Evolutionary conservation across 1,139 yeast species (phyloP).

Genomic region (Insectozyma bohioensis): DNA sequence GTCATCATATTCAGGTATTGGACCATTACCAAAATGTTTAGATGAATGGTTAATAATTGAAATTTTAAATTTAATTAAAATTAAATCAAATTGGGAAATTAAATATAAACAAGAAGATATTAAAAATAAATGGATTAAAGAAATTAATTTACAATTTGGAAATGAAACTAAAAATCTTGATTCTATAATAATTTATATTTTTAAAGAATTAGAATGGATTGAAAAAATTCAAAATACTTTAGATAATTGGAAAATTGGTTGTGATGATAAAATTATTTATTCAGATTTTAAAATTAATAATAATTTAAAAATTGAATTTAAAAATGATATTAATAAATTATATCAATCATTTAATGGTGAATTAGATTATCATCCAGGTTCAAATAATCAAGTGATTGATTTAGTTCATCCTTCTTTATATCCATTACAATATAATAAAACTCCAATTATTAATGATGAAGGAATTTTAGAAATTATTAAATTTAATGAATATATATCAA

Average conservation of each 20-base stretch:
- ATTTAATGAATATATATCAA: slow-evolving; percentile 14
- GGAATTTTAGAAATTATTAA: slow-evolving; percentile 12
- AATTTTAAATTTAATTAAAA: slow-evolving; percentile 24
- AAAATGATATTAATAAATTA: slow-evolving; percentile 15
- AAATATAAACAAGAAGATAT: slow-evolving; percentile 29
- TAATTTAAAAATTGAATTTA: slow-evolving; percentile 13
- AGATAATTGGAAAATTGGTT: slow-evolving; percentile 13
- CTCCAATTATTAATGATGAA: slow-evolving; percentile 21
- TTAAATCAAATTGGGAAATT: slow-evolving; percentile 32
- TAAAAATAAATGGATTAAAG: slow-evolving; percentile 31
- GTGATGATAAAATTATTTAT: slow-evolving; percentile 21
- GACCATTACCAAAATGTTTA: slow-evolving; percentile 18
- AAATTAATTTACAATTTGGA: slow-evolving; percentile 19
- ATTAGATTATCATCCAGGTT: slow-evolving; percentile 39
- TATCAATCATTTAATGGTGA: slow-evolving; percentile 15
- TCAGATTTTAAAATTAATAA: slow-evolving; percentile 17
- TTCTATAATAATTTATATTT: slow-evolving; percentile 22
- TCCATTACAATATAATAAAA: slow-evolving; percentile 35
- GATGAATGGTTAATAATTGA: slow-evolving; percentile 28
- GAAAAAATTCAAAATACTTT: slow-evolving; percentile 17
- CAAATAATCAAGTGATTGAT: slow-evolving; percentile 36
- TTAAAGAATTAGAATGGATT: slow-evolving; percentile 32
- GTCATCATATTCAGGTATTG: slow-evolving; percentile 15
- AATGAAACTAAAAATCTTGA: slow-evolving; percentile 17
- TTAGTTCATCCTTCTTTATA: slow-evolving; percentile 45